Evolutionary conservation across 345 rosid genomes (phyloP), one percentile per base, ranked within the genome.

Genomic region (Camelina hispida): DNA sequence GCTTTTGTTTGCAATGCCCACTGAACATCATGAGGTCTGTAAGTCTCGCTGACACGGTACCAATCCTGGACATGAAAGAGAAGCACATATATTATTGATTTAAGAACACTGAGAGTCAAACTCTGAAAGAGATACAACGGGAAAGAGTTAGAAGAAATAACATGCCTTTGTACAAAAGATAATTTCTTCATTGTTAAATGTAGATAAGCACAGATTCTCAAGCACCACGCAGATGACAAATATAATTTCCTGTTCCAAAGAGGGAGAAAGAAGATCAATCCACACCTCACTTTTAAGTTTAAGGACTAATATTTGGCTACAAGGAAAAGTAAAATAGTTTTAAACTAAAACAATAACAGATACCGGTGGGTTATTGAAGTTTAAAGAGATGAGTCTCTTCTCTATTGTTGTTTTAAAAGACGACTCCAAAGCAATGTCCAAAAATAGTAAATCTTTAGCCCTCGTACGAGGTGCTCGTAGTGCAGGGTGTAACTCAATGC

Each of bases 1-100:
- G 99, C 91, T 82, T 95, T 95, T 42, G 97, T 91, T 83, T 84
- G 90, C 75, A 95, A 77, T 23, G 97, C 97, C 97, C 99, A 95
- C 56, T 85, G 79, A 77, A 81, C 81, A 78, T 74, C 86, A 82
- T 79, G 79, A 68, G 71, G 77, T 67, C 73, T 87, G 78, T 71
- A 88, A 88, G 85, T 79, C 52, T 74, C 86, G 22, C 90, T 72
- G 72, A 93, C 85, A 68, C 83, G 85, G 75, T 84, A 69, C 97
- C 99, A 95, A 61, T 87, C 99, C 99, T 95, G 85, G 66, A 81
- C 9, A 58, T 52, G 42, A 51, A 77, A 69, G 60, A n/a, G 65
- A 80, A 58, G 13, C 60, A 46, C 10, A 11, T 6, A 4, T 3
- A 7, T 10, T 18, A 44, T 34, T 32, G n/a, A 28, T 54, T 30